Base-by-base conservation (phyloP, 1,139 yeast species). In the Geotrichum europaeum region DNA sequence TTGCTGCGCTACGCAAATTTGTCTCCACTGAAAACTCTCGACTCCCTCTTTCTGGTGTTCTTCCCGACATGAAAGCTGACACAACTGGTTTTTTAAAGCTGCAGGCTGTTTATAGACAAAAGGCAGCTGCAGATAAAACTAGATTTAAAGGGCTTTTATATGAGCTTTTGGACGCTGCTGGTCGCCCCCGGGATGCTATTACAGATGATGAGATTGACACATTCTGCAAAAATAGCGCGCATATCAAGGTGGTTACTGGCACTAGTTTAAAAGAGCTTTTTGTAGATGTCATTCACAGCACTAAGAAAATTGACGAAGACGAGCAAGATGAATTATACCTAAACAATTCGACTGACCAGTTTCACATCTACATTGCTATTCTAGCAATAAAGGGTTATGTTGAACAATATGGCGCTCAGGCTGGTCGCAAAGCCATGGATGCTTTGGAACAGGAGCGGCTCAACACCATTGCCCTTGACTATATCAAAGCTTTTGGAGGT, bases 51-150 rank as follows among this genome's bases (percentile, higher is more conserved):
- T 79, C 87, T 2, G 97, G 96, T 0, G 80, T 78, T 1, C 70
- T 92, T 13, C 97, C 97, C 0, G 98, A 92, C 72, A 92, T 94
- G 97, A 87, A 89, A 43, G 83, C 96, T 0, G 85, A 85, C 65
- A 86, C 97, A 0, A 74, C 74, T 15, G 79, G 79, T 59, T 94
- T 87, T 70, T 78, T 86, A 10, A 71, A 69, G 6, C 73, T 94
- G 58, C 88, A 86, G 69, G 71, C 70, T 0, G 67, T 89, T 12
- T 71, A 88, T 70, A 74, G 78, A 24, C 74, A 73, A 1, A 88
- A 87, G 67, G 87, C 90, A 1, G 63, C 67, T 5, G 56, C 63
- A 2, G 97, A 91, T 70, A 76, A 78, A 55, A 62, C 67, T 4
- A 60, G 62, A 30, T 80, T 87, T 64, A 68, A 75, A 3, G 55